Evolutionary conservation across 371 early-diverging fungal species (phyloP).

Genomic region (Aphelidium insulamus): DNA sequence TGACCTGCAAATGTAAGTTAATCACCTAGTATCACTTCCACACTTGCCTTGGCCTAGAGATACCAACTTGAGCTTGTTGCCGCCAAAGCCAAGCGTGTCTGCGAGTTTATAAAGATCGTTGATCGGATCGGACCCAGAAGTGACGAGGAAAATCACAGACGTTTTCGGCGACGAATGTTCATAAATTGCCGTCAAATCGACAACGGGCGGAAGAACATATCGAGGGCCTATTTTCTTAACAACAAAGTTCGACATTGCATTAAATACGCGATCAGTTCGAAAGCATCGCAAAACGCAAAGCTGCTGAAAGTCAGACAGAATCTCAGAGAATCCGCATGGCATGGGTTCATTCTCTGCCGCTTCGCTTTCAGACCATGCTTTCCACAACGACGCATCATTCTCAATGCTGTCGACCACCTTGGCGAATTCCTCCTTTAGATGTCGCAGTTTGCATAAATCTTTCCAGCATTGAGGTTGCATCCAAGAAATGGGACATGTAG

Average conservation of each 20-base stretch:
- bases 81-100: conserved; percentile 25
- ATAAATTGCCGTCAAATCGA: conserved; percentile 29
- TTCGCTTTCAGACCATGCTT: conserved; percentile 19
- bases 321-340: conserved; percentile 19
- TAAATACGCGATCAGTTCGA: conserved; percentile 27
- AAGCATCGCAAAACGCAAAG: conserved; percentile 29
- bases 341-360: conserved; percentile 18
- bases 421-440: conserved; percentile 14
- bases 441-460: conserved; percentile 15
- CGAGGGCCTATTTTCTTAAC: conserved; percentile 27
- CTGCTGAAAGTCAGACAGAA: conserved; percentile 20
- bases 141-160: conserved; percentile 30
- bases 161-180: conserved; percentile 30
- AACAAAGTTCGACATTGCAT: conserved; percentile 29
- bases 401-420: conserved; percentile 12
- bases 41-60: conserved; percentile 36
- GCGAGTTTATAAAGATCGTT: conserved; percentile 30
- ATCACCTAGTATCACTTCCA: too few relatives aligned
- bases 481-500: conserved; percentile 21
- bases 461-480: conserved; percentile 28
- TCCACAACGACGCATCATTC: conserved; percentile 14
- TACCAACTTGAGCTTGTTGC: conserved; percentile 25
- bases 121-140: conserved; percentile 32
- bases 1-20: too few relatives aligned
- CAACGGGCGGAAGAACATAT: conserved; percentile 34